These are phyloP conservation scores for Solanum chiquidenum DNA, from an alignment of 257 asterid species.

Conservation along the genomic window DNA sequence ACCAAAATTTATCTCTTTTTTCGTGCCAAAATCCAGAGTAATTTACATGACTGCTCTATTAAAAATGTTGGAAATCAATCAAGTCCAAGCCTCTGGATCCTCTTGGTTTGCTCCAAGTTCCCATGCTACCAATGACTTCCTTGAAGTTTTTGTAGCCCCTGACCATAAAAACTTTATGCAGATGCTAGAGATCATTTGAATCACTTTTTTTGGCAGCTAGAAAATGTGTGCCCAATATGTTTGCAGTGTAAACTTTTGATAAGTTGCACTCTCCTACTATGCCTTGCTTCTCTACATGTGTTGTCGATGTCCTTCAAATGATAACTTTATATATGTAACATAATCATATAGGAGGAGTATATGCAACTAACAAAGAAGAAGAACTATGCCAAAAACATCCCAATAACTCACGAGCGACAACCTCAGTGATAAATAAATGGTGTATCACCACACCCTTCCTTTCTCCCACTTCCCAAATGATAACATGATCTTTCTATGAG, in stretches of 20 bases:
- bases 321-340: no score
- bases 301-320: not conserved
- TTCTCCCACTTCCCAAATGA: not conserved
- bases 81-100: no score
- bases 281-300: not conserved
- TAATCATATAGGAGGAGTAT: not conserved
- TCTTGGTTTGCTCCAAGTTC: no score
- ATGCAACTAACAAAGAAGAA: not conserved
- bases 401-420: not conserved
- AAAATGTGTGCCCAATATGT: not conserved
- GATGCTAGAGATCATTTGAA: not conserved
- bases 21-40: no score
- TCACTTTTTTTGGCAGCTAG: not conserved
- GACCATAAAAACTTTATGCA: not conserved
- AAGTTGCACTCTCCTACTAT: not conserved
- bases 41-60: no score
- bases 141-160: not conserved
- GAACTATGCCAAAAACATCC: not conserved
- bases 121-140: no score
- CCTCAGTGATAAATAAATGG: not conserved
- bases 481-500: not conserved
- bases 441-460: not conserved
- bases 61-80: no score
- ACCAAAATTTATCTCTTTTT: no score
- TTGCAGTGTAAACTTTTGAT: not conserved